Percentiles rank a stretch among this genome's conserved stretches.
Conservation (phyloP, 202 grass and related monocot species). For the Setaria italica region DNA sequence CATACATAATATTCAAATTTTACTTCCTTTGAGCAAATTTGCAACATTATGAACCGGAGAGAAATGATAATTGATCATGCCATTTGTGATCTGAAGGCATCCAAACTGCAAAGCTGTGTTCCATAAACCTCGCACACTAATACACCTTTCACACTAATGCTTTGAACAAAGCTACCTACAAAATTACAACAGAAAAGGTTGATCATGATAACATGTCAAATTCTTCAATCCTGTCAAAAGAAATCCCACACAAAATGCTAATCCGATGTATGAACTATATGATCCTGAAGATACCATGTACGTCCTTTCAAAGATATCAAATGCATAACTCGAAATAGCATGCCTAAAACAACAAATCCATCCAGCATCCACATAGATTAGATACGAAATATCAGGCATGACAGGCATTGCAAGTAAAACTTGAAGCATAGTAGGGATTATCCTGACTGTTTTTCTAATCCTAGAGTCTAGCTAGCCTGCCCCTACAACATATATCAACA, state of each 20-base stretch:
- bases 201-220: background rate
- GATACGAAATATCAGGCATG: background rate
- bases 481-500: conserved; percentile 29
- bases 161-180: too few relatives aligned
- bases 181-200: too few relatives aligned
- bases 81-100: too few relatives aligned
- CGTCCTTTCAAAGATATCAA: background rate
- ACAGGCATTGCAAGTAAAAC: background rate
- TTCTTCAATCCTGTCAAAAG: background rate
- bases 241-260: background rate
- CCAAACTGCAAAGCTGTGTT: too few relatives aligned
- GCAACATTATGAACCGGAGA: too few relatives aligned
- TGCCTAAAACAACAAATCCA: too few relatives aligned
- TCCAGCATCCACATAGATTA: background rate
- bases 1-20: too few relatives aligned
- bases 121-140: too few relatives aligned
- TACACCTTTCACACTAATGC: too few relatives aligned
- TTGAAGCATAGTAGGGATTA: conserved; percentile 13
- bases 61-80: too few relatives aligned
- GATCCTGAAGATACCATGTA: background rate
- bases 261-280: background rate
- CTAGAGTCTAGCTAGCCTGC: conserved; percentile 23
- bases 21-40: too few relatives aligned
- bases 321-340: too few relatives aligned
- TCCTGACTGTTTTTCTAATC: conserved; percentile 37